Evolutionary conservation across 306 rosid genomes (phyloP), one percentile per base, ranked within the genome.

Genomic region (Casuarina glauca): DNA sequence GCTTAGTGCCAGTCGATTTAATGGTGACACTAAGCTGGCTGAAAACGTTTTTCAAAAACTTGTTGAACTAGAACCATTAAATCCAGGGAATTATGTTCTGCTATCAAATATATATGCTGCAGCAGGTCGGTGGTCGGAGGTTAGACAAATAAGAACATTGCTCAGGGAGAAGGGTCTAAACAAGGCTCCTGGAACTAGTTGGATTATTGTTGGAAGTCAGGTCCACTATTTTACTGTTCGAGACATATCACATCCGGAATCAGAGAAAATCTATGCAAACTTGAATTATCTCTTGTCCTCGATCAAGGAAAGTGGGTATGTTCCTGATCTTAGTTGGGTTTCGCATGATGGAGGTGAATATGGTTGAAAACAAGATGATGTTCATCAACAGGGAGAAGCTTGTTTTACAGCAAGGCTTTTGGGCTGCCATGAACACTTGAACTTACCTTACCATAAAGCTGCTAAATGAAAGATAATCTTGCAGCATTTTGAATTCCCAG

Each of bases 81-180:
- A 87, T 68, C 81, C 81, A 1, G 86, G 88, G 72, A 87, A 82
- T 79, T 84, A 77, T 66, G 63, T 84, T 35, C 69, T 87, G 83
- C 70, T 84, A 58, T 87, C 88, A 6, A 87, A 87, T 72, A 74
- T 87, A 35, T 87, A 82, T 32, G 90, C 85, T 15, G 86, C 85
- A 48, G 84, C 81, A 38, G 88, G 85, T 51, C 75, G 72, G 15
- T 84, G 86, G 90, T 57, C 12, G 41, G 85, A 84, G 62, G 88
- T 82, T 41, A 74, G 75, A 44, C 26, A 70, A 16, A 60, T 80
- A 67, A 84, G 90, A 70, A 61, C 76, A 42, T 64, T 66, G 86
- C 83, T 87, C 19, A 79, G 77, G 66, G 83, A 82, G 51, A 84
- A 51, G 66, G 86, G 86, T 20, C 69, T 84, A 41, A 77, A 75